phyloP scores from a whole-genome alignment of 2,329 filamentous ascomycete species.

The Colletotrichum sp. region DNA sequence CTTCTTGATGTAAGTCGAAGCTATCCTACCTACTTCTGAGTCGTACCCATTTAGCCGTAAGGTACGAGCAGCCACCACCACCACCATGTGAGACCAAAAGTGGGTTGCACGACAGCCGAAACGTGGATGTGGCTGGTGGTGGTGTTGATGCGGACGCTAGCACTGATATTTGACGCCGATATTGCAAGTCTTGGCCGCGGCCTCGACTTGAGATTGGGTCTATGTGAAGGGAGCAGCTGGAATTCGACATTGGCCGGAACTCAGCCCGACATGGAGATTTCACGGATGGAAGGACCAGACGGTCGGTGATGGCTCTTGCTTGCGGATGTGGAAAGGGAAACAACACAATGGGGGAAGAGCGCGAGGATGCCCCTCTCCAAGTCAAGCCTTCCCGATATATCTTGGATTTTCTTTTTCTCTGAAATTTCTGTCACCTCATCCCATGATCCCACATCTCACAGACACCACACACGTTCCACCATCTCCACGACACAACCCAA shows the following conservation, averaged over 20 bases:
- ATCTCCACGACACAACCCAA: not conserved
- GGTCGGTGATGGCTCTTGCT: not conserved
- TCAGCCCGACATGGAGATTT: not conserved
- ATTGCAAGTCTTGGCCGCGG: not conserved
- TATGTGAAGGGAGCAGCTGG: conserved; percentile 8
- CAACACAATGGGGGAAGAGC: not conserved
- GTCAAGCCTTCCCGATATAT: not conserved
- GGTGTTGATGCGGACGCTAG: not conserved
- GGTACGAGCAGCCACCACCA: not conserved
- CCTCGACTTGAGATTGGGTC: not conserved
- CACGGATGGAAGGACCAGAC: not conserved
- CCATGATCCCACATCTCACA: not conserved
- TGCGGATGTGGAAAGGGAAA: not conserved
- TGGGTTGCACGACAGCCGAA: conserved; percentile 12
- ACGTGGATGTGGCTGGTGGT: conserved; percentile 16
- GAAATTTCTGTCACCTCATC: not conserved
- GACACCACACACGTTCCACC: not conserved
- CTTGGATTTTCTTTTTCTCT: not conserved
- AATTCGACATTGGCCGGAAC: not conserved
- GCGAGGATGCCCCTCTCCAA: not conserved
- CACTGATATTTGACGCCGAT: conserved; percentile 2
- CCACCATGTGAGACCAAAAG: not conserved
- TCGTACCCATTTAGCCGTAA: not conserved
- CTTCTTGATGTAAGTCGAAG: conserved; percentile 4
- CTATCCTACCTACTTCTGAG: not conserved